Base-by-base conservation (phyloP, 257 asterid species). In the Petunia axillaris region DNA sequence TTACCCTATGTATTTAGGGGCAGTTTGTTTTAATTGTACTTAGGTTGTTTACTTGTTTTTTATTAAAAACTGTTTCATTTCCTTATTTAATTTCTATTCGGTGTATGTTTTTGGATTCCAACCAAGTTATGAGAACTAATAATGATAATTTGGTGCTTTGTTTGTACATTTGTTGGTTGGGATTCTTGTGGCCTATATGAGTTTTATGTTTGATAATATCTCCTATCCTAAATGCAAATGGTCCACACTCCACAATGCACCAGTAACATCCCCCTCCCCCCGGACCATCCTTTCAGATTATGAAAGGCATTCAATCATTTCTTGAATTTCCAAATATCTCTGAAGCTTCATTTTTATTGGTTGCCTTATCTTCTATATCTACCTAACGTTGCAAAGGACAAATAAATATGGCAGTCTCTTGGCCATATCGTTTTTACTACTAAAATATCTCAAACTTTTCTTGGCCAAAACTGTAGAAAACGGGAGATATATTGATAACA, bases 61-160 rank as follows among this genome's bases (percentile, higher is more conserved):
- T 16, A 64, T 81, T 13, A 8, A 38, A 37, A 35, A 3, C 50
- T 13, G 1, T 36, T 6, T 60, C 60, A 36, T 15, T 25, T 35
- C n/a, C 46, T 35, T 38, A 10, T 14, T 58, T 5, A 64, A 57
- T n/a, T 62, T 41, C 73, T 67, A 50, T 67, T 82, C 79, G 53
- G 76, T 79, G 46, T 82, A 50, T 82, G 70, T 79, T 82, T 78
- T 82, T 70, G 85, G 77, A 82, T 62, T 67, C 76, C 43, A 76
- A 70, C 70, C 76, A 73, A 68, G 78, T 80, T 82, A 81, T 64
- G 85, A 84, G 87, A 55, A 35, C 53, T 76, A 77, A 81, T 81
- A 71, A 80, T 37, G 41, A 54, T 57, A n/a, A 43, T 44, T 75
- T 52, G 54, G 75, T 66, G 75, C 37, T 41, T 66, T 66, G 37